A percentile compares a stretch with the other conserved stretches of the same genome.
These are phyloP conservation scores for Elsinoe fawcettii DNA, from an alignment of 2,329 filamentous ascomycete genomes.

Conservation along the genomic window DNA sequence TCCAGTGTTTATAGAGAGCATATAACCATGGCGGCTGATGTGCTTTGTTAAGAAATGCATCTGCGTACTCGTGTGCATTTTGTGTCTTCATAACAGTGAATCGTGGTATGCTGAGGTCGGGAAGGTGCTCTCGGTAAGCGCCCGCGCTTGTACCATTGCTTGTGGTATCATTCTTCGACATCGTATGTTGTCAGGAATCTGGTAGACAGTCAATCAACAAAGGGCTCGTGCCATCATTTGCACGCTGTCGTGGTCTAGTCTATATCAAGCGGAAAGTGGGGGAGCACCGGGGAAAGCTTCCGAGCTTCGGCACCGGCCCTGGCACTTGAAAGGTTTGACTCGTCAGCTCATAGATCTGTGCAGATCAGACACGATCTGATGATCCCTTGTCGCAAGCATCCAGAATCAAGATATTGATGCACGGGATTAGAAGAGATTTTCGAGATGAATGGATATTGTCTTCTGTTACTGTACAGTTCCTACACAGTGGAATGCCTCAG, in stretches of 20 bases:
- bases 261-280: neutral
- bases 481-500: neutral
- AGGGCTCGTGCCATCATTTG: neutral
- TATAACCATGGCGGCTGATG: constrained; percentile 25
- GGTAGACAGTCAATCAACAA: no score
- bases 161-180: neutral
- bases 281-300: constrained; percentile 2
- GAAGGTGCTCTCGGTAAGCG: constrained; percentile 50
- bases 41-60: constrained; percentile 18
- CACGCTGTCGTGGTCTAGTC: neutral
- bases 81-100: constrained; percentile 57
- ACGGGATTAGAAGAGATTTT: neutral
- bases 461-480: neutral
- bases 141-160: neutral
- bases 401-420: no score
- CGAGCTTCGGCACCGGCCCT: constrained; percentile 3
- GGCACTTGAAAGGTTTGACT: neutral
- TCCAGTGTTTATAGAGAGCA: constrained; percentile 19
- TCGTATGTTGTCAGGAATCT: neutral
- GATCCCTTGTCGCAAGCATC: no score
- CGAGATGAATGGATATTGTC: neutral
- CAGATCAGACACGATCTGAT: neutral
- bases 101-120: constrained; percentile 51
- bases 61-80: constrained; percentile 53
- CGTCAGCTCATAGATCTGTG: neutral